Evolutionary conservation across 768 basidiomycete species (phyloP), one percentile per base, ranked within the genome.

Genomic region (Clavulina sp.): DNA sequence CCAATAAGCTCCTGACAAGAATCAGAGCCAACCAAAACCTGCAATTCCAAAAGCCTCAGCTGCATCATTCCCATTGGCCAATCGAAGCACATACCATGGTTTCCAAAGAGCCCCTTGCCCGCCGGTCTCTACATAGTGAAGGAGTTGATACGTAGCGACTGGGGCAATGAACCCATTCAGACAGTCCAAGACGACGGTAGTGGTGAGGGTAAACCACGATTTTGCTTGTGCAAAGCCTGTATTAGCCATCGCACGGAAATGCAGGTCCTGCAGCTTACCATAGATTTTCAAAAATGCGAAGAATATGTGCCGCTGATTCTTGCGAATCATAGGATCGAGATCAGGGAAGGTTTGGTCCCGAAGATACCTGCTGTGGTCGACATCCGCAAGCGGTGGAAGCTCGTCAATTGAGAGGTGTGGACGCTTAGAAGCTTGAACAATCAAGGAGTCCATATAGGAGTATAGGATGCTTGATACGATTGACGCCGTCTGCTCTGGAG

Each of bases 41-140:
- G 24, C 32, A 16, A 46, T 46, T n/a, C n/a, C 7, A 26, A 26
- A 49, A 18, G 48, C 32, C 16, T 30, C 16, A 16, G 24, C 31
- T n/a, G n/a, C n/a, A n/a, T n/a, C n/a, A n/a, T n/a, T n/a, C n/a
- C n/a, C n/a, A n/a, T n/a, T n/a, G n/a, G n/a, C n/a, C n/a, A n/a
- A n/a, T n/a, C n/a, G n/a, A n/a, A n/a, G n/a, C n/a, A 83, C 36
- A 13, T 46, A 28, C 72, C 81, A 82, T 1, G 82, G 82, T 33
- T 71, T 70, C 28, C 79, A 62, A 4, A 63, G 57, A 0, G 77
- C 68, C 21, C 62, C 68, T 53, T 70, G 58, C 2, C 76, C 76
- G 13, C 66, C 63, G 2, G 62, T 69, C 63, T 82, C 80, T 16
- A 84, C 63, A 58, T 82, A 77, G 34, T 73, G 60, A 41, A 56